Base-by-base conservation (phyloP, 306 rosid genomes). In the Gynostemma pentaphyllum region DNA sequence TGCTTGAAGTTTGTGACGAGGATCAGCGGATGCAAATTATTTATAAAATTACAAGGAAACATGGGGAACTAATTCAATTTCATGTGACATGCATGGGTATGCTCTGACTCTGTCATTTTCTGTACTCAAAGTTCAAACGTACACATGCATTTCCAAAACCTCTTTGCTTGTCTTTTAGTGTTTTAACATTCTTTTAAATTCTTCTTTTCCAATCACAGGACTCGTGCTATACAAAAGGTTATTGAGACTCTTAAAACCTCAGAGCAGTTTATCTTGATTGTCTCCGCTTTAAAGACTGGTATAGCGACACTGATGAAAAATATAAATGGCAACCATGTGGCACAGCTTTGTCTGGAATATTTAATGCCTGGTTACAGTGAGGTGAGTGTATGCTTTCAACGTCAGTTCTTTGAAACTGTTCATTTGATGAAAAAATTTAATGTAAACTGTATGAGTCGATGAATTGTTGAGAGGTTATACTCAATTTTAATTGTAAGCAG, bases 21-120 rank as follows among this genome's bases (percentile, higher is more conserved):
- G 77, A 68, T 40, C 80, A 83, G 67, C 48, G 34, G 64, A 70
- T 70, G 77, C 71, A 75, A 69, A 72, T 80, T 26, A 69, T 83
- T 48, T 52, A 18, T 68, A 48, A 66, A 23, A 64, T 80, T 68
- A 80, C 84, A 30, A 62, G 69, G 50, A 63, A 65, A 11, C 44
- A 65, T 23, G 83, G 81, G 34, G 81, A 80, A 50, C 79, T 83
- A 42, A 56, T 75, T 67, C 36, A 45, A 70, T 83, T 52, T 83
- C 88, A 9, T 83, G 83, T 67, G 77, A 83, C 67, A 75, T 68
- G 79, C 88, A 83, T 40, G 88, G 88, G 88, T 80, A 57, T 57
- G 74, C 34, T 41, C 71, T 68, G 69, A 68, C 70, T 50, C 57
- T 71, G 57, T 67, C 52, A 66, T 68, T 64, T 62, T 59, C 51